Evolutionary conservation across 495 filamentous ascomycete species (phyloP).

Genomic region (Talaromyces adpressus): DNA sequence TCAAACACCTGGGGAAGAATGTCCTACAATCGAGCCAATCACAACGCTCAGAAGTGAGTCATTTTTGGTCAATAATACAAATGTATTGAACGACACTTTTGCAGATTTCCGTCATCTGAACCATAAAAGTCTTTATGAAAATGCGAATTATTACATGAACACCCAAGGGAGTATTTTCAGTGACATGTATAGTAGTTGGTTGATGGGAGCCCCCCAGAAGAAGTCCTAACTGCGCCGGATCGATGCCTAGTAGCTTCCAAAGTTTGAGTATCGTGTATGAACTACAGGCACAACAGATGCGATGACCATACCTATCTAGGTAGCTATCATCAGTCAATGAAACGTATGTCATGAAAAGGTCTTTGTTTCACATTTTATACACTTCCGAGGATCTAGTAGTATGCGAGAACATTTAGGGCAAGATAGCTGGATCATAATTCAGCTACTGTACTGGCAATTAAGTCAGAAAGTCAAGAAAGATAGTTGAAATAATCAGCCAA

Average conservation of each 20-base stretch:
- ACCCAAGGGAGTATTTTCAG: no score
- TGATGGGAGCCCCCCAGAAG: no score
- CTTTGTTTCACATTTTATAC: neutral
- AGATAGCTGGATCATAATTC: neutral
- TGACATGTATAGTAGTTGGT: no score
- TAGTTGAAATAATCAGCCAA: neutral
- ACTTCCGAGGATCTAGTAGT: neutral
- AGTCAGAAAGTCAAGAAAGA: neutral
- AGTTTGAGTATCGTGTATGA: no score
- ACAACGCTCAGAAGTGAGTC: neutral
- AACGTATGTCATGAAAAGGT: no score
- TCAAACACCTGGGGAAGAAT: neutral
- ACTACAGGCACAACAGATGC: no score
- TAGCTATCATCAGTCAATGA: neutral
- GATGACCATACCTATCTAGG: no score
- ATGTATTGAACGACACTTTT: neutral
- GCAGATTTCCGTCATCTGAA: neutral
- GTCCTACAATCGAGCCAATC: neutral
- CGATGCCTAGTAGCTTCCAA: no score
- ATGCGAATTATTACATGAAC: no score
- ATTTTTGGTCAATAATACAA: conserved; percentile 8
- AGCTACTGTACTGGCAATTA: neutral
- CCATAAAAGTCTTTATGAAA: no score
- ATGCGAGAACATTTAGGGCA: neutral
- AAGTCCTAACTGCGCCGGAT: no score